Conservation (phyloP, 2,329 filamentous ascomycete species). For the Venturia nashicola region DNA sequence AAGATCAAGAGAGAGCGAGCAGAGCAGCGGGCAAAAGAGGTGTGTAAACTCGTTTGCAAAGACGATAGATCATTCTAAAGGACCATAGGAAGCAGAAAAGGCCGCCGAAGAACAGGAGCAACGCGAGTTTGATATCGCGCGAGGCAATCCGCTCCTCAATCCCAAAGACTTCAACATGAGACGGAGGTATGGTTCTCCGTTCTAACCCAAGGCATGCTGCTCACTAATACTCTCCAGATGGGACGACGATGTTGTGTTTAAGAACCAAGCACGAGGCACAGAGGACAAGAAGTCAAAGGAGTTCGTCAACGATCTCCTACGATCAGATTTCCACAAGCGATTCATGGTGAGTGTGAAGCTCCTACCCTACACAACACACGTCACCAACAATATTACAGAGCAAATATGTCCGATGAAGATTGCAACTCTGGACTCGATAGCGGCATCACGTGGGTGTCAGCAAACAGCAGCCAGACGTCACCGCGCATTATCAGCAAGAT, state of each 20-base stretch:
- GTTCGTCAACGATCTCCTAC: slow-evolving; percentile 91
- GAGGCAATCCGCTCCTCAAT: slow-evolving; percentile 87
- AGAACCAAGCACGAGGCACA: slow-evolving; percentile 92
- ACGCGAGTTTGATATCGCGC: slow-evolving; percentile 76
- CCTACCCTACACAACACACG: not conserved
- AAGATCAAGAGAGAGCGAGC: slow-evolving; percentile 83
- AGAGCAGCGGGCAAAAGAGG: slow-evolving; percentile 66
- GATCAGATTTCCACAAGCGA: slow-evolving; percentile 93
- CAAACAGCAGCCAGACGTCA: not conserved
- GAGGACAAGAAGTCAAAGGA: slow-evolving; percentile 89
- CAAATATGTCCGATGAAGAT: slow-evolving; percentile 27
- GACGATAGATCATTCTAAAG: not conserved
- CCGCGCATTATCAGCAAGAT: slow-evolving; percentile 2
- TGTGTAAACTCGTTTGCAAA: slow-evolving; percentile 17
- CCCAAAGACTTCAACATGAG: slow-evolving; percentile 82
- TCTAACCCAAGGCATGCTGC: too few species aligned
- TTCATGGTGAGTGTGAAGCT: slow-evolving; percentile 54
- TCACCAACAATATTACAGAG: slow-evolving; percentile 15
- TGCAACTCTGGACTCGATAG: not conserved
- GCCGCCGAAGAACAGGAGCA: slow-evolving; percentile 72
- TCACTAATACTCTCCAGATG: slow-evolving; percentile 40
- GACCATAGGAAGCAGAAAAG: slow-evolving; percentile 58
- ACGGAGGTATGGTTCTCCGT: slow-evolving; percentile 35
- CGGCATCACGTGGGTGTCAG: not conserved
- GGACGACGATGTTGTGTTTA: slow-evolving; percentile 99